Evolutionary conservation across 1,284 basidiomycete species (phyloP).

Genomic region (Pseudozyma tsukubaensis): DNA sequence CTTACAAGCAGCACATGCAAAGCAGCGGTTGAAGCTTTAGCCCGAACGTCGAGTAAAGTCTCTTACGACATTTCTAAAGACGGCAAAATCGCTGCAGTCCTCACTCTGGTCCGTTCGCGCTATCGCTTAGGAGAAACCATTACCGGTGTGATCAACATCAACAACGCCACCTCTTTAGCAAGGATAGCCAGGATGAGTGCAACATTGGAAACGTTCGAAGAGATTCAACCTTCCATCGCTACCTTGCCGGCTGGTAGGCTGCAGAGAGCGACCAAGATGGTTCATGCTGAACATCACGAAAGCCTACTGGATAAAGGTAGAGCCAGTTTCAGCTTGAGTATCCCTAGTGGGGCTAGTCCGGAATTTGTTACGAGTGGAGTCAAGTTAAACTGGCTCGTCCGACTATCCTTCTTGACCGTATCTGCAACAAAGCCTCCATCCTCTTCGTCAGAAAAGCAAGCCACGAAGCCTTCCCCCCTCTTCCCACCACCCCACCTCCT

Average conservation of each 20-base stretch:
- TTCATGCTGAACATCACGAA: slow-evolving; percentile 63
- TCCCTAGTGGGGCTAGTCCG: slow-evolving; percentile 62
- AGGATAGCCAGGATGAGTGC: slow-evolving; percentile 61
- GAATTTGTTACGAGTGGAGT: slow-evolving; percentile 64
- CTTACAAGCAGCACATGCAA: slow-evolving; percentile 74
- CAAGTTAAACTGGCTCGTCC: slow-evolving; percentile 60
- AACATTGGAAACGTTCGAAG: slow-evolving; percentile 64
- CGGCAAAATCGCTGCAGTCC: slow-evolving; percentile 62
- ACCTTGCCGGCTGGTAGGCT: slow-evolving; percentile 51
- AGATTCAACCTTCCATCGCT: slow-evolving; percentile 56
- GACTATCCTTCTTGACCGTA: slow-evolving; percentile 59
- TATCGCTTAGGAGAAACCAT: slow-evolving; percentile 67
- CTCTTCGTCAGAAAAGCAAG: background rate
- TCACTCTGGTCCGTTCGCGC: slow-evolving; percentile 59
- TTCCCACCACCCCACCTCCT: slow-evolving; percentile 56
- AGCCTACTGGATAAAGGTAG: slow-evolving; percentile 59
- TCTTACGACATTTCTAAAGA: slow-evolving; percentile 68
- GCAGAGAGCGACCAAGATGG: slow-evolving; percentile 47
- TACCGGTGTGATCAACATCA: slow-evolving; percentile 62
- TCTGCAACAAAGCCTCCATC: slow-evolving; percentile 22
- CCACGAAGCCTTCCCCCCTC: slow-evolving; percentile 1
- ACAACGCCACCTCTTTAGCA: slow-evolving; percentile 42
- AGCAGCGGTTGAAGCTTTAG: slow-evolving; percentile 89
- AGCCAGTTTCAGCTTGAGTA: slow-evolving; percentile 49
- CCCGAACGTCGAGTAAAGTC: slow-evolving; percentile 82